Evolutionary conservation across 495 filamentous ascomycete species (phyloP).

Genomic region (Talaromyces adpressus): DNA sequence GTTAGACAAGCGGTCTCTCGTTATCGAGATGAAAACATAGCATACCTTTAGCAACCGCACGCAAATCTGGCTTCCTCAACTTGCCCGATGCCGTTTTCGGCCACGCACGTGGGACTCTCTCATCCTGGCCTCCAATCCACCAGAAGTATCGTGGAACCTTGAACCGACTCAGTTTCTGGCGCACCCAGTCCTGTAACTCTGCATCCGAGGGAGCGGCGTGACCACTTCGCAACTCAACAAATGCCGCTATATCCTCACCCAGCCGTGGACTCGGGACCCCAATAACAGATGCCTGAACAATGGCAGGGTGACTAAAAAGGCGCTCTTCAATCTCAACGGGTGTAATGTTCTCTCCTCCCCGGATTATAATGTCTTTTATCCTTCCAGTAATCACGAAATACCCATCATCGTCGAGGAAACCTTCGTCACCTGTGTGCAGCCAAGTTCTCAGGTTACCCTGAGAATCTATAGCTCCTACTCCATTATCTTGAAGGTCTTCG

Average conservation of each 20-base stretch:
- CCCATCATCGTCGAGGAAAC: constrained; percentile 15
- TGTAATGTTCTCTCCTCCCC: constrained; percentile 31
- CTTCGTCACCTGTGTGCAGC: constrained; percentile 23
- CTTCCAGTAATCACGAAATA: constrained; percentile 61
- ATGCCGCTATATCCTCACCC: background rate
- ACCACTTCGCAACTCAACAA: background rate
- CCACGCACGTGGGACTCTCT: background rate
- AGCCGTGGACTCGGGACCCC: constrained; percentile 10
- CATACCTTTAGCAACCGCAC: background rate
- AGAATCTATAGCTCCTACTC: background rate
- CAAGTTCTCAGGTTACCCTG: constrained; percentile 8
- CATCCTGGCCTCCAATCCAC: background rate
- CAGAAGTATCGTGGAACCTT: background rate
- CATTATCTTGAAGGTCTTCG: background rate
- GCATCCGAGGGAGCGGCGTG: background rate
- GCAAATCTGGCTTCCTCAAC: background rate
- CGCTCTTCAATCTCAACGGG: constrained; percentile 21
- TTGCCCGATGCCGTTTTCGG: background rate
- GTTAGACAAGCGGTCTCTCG: background rate
- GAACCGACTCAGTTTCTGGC: background rate
- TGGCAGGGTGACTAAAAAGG: constrained; percentile 10
- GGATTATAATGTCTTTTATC: constrained; percentile 84
- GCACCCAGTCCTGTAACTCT: background rate
- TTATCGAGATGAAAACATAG: background rate
- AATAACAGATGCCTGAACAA: constrained; percentile 16